Evolutionary conservation across 202 grass and related monocot genomes (phyloP).

Genomic region (Dendrocalamus latiflorus): DNA sequence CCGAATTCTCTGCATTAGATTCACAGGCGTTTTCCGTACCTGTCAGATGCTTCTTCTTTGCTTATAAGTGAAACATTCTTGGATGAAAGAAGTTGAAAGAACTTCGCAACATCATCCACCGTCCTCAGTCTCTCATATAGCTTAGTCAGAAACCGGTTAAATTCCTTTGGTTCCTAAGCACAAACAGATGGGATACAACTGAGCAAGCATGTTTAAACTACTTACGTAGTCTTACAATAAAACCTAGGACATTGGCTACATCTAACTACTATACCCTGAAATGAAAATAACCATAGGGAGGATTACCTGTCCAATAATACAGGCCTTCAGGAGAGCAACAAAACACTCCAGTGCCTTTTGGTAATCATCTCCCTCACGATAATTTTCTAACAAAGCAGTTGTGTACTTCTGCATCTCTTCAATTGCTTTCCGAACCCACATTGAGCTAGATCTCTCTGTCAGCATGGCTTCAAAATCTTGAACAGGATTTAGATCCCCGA

Average conservation of each 20-base stretch:
- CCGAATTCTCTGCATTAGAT: neutral
- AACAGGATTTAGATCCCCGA: constrained; percentile 67
- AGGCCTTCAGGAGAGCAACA: constrained; percentile 65
- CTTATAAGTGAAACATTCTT: constrained; percentile 71
- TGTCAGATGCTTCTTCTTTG: constrained; percentile 86
- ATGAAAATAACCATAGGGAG: neutral
- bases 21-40: constrained; percentile 31
- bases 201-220: neutral
- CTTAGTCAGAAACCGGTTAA: constrained; percentile 58
- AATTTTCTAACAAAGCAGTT: constrained; percentile 58
- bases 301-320: constrained; percentile 92
- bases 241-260: neutral
- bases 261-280: neutral
- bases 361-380: constrained; percentile 38
- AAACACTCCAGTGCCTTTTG: constrained; percentile 73
- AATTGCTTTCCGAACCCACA: constrained; percentile 68
- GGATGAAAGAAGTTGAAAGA: constrained; percentile 60
- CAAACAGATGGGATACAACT: neutral
- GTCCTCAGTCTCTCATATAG: constrained; percentile 43
- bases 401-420: too few relatives aligned
- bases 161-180: constrained; percentile 82
- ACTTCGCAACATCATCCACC: constrained; percentile 30
- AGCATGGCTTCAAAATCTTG: constrained; percentile 92
- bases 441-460: constrained; percentile 66
- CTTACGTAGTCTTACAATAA: neutral